Evolutionary conservation across 257 asterid genomes (phyloP), one percentile per base, ranked within the genome.

Genomic region (Asclepias syriaca): DNA sequence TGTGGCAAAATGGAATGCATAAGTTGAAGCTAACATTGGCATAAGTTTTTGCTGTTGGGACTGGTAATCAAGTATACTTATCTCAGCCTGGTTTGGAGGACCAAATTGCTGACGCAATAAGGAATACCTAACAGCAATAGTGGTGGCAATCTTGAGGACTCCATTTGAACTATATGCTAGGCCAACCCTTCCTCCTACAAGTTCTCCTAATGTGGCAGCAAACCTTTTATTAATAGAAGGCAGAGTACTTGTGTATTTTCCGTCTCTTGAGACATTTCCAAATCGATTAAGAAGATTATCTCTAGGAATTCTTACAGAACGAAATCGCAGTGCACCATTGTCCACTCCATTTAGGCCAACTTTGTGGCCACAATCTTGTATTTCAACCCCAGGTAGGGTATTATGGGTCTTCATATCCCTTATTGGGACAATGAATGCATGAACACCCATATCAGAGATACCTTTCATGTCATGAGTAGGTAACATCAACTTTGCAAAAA

Each of bases 111-210:
- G 99, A 49, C 98, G 85, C 46, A 95, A 75, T 11, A 95, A 76
- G 68, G 99, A 95, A 77, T 87, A 91, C 72, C 98, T 84, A 34
- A 90, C 88, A 2, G 99, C 96, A 81, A 94, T 94, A 15, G 88
- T 81, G 60, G 84, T 86, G 29, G 95, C 85, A 53, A 94, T 82
- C 79, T 94, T 94, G 40, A 94, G 87, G 65, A 94, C 95, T 3
- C 98, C 97, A 34, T 88, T 96, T 1, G 99, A 94, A 58, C 97
- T 86, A 82, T 89, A 92, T 34, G 99, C 99, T 68, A 94, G 96
- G 59, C 96, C 98, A 16, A 94, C 99, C 74, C 99, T 83, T 75
- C 99, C 99, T 70, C 99, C 99, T 9, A 94, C 98, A 69, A 94
- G 98, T 83, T 94, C 99, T 46, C 99, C 99, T 57, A 94, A 77